Evolutionary conservation across 495 filamentous ascomycete genomes (phyloP).

Genomic region (Neurospora sp.): DNA sequence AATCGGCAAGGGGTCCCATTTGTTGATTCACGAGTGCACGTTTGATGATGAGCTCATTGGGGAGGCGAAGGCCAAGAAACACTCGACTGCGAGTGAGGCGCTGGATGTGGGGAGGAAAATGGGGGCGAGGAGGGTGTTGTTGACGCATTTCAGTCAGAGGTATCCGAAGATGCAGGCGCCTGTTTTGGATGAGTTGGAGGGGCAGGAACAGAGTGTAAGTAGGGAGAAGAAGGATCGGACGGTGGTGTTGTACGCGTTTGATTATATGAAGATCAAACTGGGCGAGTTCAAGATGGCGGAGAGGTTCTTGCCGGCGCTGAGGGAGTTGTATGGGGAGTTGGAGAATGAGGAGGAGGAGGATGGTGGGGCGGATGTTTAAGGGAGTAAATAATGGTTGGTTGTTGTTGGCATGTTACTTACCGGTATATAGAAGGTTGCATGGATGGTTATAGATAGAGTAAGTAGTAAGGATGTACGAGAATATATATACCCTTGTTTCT

Average conservation of each 20-base stretch:
- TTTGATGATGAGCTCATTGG: slow-evolving; percentile 74
- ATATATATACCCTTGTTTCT: neutral
- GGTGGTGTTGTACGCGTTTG: slow-evolving; percentile 65
- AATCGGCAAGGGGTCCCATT: slow-evolving; percentile 64
- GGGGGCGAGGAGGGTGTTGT: slow-evolving; percentile 61
- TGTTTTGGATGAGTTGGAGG: slow-evolving; percentile 20
- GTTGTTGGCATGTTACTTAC: neutral
- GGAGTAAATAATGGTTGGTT: neutral
- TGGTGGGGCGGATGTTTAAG: neutral
- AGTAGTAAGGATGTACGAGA: neutral
- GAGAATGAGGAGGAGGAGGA: neutral
- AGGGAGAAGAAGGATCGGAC: slow-evolving; percentile 1
- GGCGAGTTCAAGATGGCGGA: slow-evolving; percentile 71
- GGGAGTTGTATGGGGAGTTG: neutral
- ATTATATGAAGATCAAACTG: slow-evolving; percentile 76
- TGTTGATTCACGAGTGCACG: slow-evolving; percentile 91
- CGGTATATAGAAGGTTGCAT: neutral
- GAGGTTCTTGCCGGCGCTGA: slow-evolving; percentile 58
- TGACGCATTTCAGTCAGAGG: slow-evolving; percentile 94
- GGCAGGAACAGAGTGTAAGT: too few species aligned
- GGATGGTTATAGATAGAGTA: neutral
- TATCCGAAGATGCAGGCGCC: slow-evolving; percentile 73
- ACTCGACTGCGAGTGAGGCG: slow-evolving; percentile 78
- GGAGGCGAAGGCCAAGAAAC: slow-evolving; percentile 80
- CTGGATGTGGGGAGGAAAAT: slow-evolving; percentile 66